phyloP scores from a whole-genome alignment of 345 rosid species.

The Clausena lansium region DNA sequence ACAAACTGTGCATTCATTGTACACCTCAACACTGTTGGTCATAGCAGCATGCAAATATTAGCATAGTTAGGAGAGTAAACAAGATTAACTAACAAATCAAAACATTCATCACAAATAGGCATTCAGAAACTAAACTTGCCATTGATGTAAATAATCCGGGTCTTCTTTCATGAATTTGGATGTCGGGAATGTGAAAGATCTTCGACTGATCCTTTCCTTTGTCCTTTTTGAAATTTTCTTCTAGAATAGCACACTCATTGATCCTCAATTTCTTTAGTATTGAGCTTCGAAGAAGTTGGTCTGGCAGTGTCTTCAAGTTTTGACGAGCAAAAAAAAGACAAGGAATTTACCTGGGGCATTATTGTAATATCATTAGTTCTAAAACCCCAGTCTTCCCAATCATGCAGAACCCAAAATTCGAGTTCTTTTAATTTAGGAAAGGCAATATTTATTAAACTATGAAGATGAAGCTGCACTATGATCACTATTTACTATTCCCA shows the following conservation, averaged over 20 bases:
- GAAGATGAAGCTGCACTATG: not conserved
- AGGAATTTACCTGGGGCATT: not conserved
- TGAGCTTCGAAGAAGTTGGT: not conserved
- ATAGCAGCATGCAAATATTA: no score
- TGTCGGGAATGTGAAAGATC: not conserved
- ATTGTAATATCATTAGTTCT: not conserved
- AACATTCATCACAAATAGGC: no score
- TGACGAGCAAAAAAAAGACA: no score
- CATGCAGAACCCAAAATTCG: accelerated
- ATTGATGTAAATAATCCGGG: no score
- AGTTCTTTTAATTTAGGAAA: not conserved
- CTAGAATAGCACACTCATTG: not conserved
- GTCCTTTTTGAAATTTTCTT: not conserved
- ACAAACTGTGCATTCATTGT: no score
- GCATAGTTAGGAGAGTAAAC: no score
- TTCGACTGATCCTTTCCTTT: not conserved
- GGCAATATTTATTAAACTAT: not conserved
- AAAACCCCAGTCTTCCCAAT: not conserved
- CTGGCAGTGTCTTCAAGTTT: not conserved
- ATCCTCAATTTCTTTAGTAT: not conserved
- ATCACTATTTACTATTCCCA: not conserved
- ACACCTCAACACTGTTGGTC: no score
- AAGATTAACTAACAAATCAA: no score
- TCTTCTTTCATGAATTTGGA: no score
- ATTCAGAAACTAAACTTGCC: no score